These are phyloP conservation scores for Tetramitus jugosus DNA, from an alignment of 208 protist species.

Conservation along the genomic window DNA sequence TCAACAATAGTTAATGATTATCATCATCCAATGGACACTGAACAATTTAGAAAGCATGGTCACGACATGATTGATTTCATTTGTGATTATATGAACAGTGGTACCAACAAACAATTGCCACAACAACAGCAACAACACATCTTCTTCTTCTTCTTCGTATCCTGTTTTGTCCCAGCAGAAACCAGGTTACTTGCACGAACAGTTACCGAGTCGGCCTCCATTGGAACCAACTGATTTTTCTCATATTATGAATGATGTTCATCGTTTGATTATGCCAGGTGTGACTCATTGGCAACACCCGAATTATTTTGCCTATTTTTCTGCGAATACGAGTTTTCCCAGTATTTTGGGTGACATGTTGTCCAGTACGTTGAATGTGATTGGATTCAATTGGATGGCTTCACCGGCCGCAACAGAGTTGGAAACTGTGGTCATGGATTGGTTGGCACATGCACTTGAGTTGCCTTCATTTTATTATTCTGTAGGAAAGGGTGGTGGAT, in stretches of 20 bases:
- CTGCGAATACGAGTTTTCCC: conserved; percentile 24
- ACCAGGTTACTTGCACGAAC: conserved; percentile 30
- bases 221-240: conserved; percentile 14
- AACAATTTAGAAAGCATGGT: conserved; percentile 24
- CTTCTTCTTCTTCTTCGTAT: too few species aligned
- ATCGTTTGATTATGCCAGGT: conserved; percentile 29
- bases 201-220: conserved; percentile 30
- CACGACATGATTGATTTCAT: conserved; percentile 31
- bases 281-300: conserved; percentile 39
- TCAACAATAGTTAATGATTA: neutral
- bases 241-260: conserved; percentile 27
- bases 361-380: conserved; percentile 21
- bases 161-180: conserved; percentile 24
- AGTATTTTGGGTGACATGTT: conserved; percentile 36
- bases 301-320: conserved; percentile 24
- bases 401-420: conserved; percentile 37
- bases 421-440: conserved; percentile 36
- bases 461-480: conserved; percentile 26
- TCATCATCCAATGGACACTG: conserved; percentile 15
- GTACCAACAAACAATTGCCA: neutral
- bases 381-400: conserved; percentile 35
- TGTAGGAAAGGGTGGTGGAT: conserved; percentile 9
- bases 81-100: conserved; percentile 16
- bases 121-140: too few species aligned
- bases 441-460: conserved; percentile 22